A percentile compares a stretch with the other conserved stretches of the same genome.
Conservation (phyloP, 345 rosid species). For the Psidium friedrichsthalianum region DNA sequence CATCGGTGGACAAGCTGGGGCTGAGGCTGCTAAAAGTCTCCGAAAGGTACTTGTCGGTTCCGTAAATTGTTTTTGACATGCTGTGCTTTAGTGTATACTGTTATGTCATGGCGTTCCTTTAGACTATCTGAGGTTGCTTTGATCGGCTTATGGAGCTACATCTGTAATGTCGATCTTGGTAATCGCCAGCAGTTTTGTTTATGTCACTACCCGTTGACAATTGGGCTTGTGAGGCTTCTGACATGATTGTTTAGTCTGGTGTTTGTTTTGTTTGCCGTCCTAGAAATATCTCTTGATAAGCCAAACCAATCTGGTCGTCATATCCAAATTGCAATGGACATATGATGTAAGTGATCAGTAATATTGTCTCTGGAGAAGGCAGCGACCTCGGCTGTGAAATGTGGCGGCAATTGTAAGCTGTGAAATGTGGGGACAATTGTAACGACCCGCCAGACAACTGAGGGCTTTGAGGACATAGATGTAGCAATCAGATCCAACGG, state of each 20-base stretch:
- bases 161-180: neutral
- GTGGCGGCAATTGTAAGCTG: no score
- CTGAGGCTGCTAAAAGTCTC: constrained; percentile 33
- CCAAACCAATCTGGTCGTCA: no score
- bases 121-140: neutral
- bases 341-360: no score
- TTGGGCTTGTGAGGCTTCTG: neutral
- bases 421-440: no score
- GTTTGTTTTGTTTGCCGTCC: neutral
- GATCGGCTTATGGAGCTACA: neutral
- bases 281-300: neutral
- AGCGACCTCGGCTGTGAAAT: no score
- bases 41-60: constrained; percentile 33
- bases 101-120: neutral
- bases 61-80: neutral
- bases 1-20: constrained; percentile 31
- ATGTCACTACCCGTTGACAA: neutral
- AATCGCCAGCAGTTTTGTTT: neutral
- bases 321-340: no score
- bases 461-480: no score
- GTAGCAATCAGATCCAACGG: no score
- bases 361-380: no score
- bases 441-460: no score
- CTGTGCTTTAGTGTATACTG: neutral
- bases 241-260: neutral